Evolutionary conservation across 208 protist genomes (phyloP).

Genomic region (Trypanosoma avium): DNA sequence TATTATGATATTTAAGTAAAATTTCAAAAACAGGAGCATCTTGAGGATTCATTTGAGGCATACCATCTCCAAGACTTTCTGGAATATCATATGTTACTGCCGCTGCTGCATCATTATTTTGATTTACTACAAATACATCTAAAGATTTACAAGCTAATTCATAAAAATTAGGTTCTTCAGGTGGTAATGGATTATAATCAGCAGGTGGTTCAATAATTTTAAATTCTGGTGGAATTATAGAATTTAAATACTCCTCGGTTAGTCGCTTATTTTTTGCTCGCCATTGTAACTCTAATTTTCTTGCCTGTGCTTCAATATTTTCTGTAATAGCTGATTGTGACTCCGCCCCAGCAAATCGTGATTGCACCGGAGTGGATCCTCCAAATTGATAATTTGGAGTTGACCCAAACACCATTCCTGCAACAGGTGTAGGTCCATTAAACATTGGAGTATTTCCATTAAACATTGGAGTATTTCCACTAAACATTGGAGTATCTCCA

Average conservation of each 20-base stretch:
- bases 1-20: conserved; percentile 92
- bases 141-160: conserved; percentile 70
- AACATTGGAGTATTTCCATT: conserved; percentile 32
- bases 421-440: conserved; percentile 32
- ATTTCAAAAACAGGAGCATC: conserved; percentile 96
- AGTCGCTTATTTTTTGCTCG: conserved; percentile 82
- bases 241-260: conserved; percentile 76
- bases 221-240: conserved; percentile 69
- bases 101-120: conserved; percentile 31
- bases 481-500: conserved; percentile 41
- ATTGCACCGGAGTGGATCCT: conserved; percentile 80
- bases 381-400: conserved; percentile 92
- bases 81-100: conserved; percentile 80
- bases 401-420: conserved; percentile 45
- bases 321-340: conserved; percentile 65
- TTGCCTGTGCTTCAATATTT: conserved; percentile 73
- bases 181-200: conserved; percentile 77
- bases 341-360: conserved; percentile 59
- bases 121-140: conserved; percentile 51
- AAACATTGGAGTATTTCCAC: conserved; percentile 32
- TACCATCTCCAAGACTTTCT: conserved; percentile 80
- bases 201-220: conserved; percentile 64
- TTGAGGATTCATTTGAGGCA: conserved; percentile 96
- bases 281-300: conserved; percentile 82
- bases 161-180: conserved; percentile 90